A percentile compares a stretch with the other conserved stretches of the same genome.
Evolutionary conservation across 179 eudicot genomes (phyloP).

Genomic region (Kewa caespitosa): DNA sequence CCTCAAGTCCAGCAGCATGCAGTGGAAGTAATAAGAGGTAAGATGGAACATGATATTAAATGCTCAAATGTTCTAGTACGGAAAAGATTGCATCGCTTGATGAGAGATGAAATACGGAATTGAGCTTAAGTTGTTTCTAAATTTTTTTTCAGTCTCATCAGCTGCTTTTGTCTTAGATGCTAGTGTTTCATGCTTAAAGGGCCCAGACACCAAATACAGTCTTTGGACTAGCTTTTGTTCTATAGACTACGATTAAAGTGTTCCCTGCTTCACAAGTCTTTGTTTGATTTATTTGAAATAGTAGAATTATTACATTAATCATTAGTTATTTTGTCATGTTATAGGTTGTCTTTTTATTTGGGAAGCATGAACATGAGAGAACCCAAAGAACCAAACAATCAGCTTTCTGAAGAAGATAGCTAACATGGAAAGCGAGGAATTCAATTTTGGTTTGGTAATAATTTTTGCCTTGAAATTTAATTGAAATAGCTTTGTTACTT

Average conservation of each 20-base stretch:
- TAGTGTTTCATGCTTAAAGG: conserved; percentile 1
- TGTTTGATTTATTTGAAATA: neutral
- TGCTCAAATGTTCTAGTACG: neutral
- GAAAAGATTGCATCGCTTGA: neutral
- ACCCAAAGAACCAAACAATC: conserved; percentile 38
- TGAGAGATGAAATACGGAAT: neutral
- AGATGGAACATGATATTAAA: neutral
- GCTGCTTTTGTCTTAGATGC: too few species aligned
- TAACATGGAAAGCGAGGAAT: too few species aligned
- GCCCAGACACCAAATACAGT: too few species aligned
- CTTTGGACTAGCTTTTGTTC: neutral
- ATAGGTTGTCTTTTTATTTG: conserved; percentile 77
- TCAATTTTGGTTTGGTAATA: too few species aligned
- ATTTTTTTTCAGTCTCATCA: neutral
- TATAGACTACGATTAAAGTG: neutral
- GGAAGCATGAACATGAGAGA: conserved; percentile 75
- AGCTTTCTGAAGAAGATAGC: too few species aligned
- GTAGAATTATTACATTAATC: neutral
- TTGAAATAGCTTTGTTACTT: too few species aligned
- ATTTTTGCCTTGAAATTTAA: too few species aligned
- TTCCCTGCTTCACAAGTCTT: neutral
- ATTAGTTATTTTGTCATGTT: conserved; percentile 13
- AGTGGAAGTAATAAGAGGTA: conserved; percentile 61
- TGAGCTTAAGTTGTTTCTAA: neutral
- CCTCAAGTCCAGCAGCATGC: conserved; percentile 45